phyloP scores from a whole-genome alignment of 768 basidiomycete genomes.

The Pulveroboletus ravenelii region DNA sequence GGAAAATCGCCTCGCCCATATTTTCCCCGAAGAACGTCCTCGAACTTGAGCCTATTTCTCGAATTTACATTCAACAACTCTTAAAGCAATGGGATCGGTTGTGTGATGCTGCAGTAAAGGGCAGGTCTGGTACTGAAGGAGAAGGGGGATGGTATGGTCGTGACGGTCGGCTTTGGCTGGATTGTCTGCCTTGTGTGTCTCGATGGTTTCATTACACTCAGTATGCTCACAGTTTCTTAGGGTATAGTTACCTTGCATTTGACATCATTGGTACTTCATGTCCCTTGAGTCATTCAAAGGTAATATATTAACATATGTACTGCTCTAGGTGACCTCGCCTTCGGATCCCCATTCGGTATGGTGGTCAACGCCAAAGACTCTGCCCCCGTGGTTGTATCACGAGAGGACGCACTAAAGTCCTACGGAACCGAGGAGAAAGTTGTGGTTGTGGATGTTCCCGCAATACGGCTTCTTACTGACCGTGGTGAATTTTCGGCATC shows the following conservation, averaged over 20 bases:
- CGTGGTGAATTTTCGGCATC: slow-evolving; percentile 85
- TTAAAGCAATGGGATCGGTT: slow-evolving; percentile 75
- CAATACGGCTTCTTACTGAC: slow-evolving; percentile 79
- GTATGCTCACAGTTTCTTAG: slow-evolving; percentile 20
- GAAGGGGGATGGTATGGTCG: slow-evolving; percentile 53
- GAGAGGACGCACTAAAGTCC: slow-evolving; percentile 48
- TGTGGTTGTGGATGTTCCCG: slow-evolving; percentile 63
- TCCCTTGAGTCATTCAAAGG: background rate
- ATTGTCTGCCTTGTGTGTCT: slow-evolving; percentile 64
- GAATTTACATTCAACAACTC: slow-evolving; percentile 52
- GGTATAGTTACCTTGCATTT: slow-evolving; percentile 64
- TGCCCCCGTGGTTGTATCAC: slow-evolving; percentile 61
- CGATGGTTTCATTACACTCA: background rate
- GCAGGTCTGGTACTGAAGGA: slow-evolving; percentile 55
- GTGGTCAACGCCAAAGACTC: slow-evolving; percentile 66
- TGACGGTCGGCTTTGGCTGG: slow-evolving; percentile 65
- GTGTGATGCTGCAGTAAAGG: slow-evolving; percentile 49
- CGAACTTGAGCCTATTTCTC: slow-evolving; percentile 80
- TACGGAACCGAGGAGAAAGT: slow-evolving; percentile 44
- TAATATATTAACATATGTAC: background rate
- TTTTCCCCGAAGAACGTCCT: slow-evolving; percentile 81
- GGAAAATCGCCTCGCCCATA: slow-evolving; percentile 85
- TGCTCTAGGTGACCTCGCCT: slow-evolving; percentile 61
- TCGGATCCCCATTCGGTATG: slow-evolving; percentile 90
- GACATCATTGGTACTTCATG: slow-evolving; percentile 61